Percentiles rank a stretch among this genome's conserved stretches.
These are phyloP conservation scores for Scutellaria galericulata DNA, from an alignment of 257 asterid species.

Conservation along the genomic window DNA sequence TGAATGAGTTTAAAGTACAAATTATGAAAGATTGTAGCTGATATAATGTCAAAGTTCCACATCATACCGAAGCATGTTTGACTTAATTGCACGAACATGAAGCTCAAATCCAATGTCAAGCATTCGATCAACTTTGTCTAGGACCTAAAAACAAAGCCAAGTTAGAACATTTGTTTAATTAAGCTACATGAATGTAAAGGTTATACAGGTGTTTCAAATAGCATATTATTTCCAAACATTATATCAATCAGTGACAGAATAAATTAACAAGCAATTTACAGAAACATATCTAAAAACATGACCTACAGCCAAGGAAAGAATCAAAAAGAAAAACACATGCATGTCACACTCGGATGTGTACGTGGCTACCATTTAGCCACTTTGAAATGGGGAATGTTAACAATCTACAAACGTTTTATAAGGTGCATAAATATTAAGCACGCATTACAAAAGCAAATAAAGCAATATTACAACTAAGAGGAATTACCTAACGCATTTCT, in stretches of 20 bases:
- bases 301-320: not conserved
- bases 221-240: not conserved
- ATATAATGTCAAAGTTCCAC: too few species aligned
- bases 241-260: not conserved
- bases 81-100: slow-evolving; percentile 92
- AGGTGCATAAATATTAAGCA: not conserved
- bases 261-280: slow-evolving; percentile 10
- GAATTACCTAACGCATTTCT: not conserved
- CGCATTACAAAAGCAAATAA: not conserved
- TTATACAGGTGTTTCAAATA: slow-evolving; percentile 6
- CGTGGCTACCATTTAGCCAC: not conserved
- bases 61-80: too few species aligned
- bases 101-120: too few species aligned
- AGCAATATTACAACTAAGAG: slow-evolving; percentile 1
- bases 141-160: too few species aligned
- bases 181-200: slow-evolving; percentile 11
- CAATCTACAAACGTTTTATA: not conserved
- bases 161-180: slow-evolving; percentile 11
- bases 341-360: not conserved
- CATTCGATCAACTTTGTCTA: too few species aligned
- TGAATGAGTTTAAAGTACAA: too few species aligned
- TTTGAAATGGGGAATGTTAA: not conserved
- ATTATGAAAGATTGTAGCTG: too few species aligned
- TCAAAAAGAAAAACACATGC: not conserved
- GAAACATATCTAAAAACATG: not conserved